These are phyloP conservation scores for Royoungia palumana DNA, from an alignment of 768 basidiomycete genomes.

Conservation along the genomic window DNA sequence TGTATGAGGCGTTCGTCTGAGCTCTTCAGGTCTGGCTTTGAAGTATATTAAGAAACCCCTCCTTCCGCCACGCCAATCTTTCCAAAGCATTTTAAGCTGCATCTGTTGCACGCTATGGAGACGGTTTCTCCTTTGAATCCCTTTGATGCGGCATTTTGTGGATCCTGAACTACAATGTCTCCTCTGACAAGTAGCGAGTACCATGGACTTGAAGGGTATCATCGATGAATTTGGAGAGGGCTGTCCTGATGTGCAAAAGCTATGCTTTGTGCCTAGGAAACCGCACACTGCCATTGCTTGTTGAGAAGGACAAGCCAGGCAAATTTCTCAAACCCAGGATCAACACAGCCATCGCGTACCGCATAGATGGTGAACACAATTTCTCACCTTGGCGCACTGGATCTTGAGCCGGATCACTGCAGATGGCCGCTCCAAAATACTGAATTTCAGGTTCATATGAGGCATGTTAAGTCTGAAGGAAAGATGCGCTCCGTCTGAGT, in stretches of 20 bases:
- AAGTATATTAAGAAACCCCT: neutral
- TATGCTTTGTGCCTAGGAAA: neutral
- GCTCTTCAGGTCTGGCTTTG: neutral
- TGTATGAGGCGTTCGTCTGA: conserved; percentile 2
- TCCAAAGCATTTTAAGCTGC: conserved; percentile 9
- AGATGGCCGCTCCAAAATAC: too few species aligned
- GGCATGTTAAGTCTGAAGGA: too few species aligned
- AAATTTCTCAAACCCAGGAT: too few species aligned
- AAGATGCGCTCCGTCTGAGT: too few species aligned
- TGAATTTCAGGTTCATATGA: too few species aligned
- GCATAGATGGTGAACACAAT: too few species aligned
- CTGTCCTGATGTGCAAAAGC: conserved; percentile 1
- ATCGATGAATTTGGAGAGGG: neutral
- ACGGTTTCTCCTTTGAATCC: neutral
- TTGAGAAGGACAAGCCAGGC: too few species aligned
- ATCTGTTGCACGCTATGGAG: neutral
- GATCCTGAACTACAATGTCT: neutral
- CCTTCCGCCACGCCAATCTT: conserved; percentile 1
- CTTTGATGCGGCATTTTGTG: conserved; percentile 9
- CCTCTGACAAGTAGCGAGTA: neutral
- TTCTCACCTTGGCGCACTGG: too few species aligned
- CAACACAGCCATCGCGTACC: too few species aligned
- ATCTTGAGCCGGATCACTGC: too few species aligned
- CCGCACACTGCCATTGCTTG: too few species aligned
- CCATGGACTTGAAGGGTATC: neutral